Evolutionary conservation across 495 filamentous ascomycete species (phyloP), one percentile per base, ranked within the genome.

Genomic region (Penicillium soppii): DNA sequence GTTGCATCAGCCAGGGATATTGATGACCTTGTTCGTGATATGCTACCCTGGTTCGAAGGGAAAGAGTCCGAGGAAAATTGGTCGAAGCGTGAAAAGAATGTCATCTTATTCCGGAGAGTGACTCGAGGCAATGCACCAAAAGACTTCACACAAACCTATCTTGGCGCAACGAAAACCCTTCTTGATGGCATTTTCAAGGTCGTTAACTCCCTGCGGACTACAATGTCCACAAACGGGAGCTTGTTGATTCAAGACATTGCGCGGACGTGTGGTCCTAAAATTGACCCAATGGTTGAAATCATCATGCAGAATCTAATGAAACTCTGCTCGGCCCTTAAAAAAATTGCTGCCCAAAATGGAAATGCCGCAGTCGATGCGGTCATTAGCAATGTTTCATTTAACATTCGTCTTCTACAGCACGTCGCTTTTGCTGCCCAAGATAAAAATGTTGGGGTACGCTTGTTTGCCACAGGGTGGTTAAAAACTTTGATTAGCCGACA

Each of bases 41-140:
- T 99, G 90, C 72, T 82, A 23, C 77, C 77, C 26, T 78, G 74
- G 60, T 97, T 97, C 57, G 91, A 97, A 54, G 92, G 92, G 32
- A 90, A 80, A 59, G 94, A 98, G 69, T 83, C 87, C 0, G 94
- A 97, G 59, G 77, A 85, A 21, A 98, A 98, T 59, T 98, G 94
- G 91, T 59, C 86, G 58, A 81, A 83, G 45, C 80, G 95, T 63
- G 92, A 97, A 57, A 86, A 91, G 70, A 86, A 78, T 59, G 76
- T 88, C 21, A 76, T 79, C 16, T 89, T 87, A 48, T 66, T 97
- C 8, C 84, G 92, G 23, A 81, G 84, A 54, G 75, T 97, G 15
- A 83, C 86, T 7, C 84, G 83, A 43, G 94, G 94, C 36, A 98
- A 97, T 67, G 89, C 86, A 5, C 84, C 88, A 6, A 79, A 82